phyloP scores from a whole-genome alignment of 148 eudicot genomes.

The Polygonum maritimum region DNA sequence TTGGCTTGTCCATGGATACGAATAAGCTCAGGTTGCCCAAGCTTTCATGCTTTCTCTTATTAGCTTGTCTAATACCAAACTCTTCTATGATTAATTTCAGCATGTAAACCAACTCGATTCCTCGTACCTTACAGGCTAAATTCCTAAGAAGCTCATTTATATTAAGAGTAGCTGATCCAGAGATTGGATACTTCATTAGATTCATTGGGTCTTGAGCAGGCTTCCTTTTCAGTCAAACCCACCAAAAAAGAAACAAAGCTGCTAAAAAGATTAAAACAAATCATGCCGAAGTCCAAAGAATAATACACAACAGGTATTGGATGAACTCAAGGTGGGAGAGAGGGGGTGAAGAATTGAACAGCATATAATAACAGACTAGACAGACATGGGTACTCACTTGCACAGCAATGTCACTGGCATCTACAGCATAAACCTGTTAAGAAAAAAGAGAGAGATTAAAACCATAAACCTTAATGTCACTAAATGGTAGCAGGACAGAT shows the following conservation, averaged over 20 bases:
- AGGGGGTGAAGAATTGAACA: neutral
- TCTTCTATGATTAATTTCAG: neutral
- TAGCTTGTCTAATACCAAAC: neutral
- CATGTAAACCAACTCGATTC: neutral
- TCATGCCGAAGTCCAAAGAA: neutral
- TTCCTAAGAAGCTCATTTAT: too few relatives aligned
- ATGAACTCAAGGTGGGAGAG: neutral
- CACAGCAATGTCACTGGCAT: conserved; percentile 94
- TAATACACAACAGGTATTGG: neutral
- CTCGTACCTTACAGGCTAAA: neutral
- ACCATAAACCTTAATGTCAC: neutral
- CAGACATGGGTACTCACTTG: conserved; percentile 41
- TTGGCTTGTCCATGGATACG: neutral
- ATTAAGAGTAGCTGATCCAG: neutral
- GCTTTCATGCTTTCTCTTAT: neutral
- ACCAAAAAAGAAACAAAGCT: neutral
- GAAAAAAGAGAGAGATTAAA: neutral
- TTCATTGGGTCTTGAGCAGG: neutral
- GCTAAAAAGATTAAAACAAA: neutral
- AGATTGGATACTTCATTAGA: neutral
- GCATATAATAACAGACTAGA: neutral
- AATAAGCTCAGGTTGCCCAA: neutral
- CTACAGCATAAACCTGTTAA: conserved; percentile 92
- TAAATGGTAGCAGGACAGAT: neutral
- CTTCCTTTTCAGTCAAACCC: neutral